Base-by-base conservation (phyloP, 371 early-diverging fungal genomes). In the Mortierella sp. region DNA sequence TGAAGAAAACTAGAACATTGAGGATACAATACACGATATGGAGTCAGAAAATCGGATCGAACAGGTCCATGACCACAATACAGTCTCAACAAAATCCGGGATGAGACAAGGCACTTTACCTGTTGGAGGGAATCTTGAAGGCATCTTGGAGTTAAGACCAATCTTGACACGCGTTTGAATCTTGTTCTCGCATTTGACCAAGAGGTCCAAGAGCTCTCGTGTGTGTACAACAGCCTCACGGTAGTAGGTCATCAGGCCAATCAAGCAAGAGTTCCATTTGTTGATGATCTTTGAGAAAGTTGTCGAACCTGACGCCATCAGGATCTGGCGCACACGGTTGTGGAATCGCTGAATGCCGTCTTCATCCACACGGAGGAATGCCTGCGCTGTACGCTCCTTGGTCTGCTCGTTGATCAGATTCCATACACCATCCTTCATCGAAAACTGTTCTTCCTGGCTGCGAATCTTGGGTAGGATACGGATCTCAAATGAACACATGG, bases 121-220 rank as follows among this genome's bases (percentile, higher is more conserved):
- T 5, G 96, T 96, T 19, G 97, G 97, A 42, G 99, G 99, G 91
- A 99, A 99, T 80, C 99, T 90, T 30, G 90, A 90, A 62, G 99
- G 98, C 98, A 99, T 99, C 84, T 99, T 99, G 51, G 95, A 95
- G 84, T 99, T 99, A 67, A 99, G 90, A 71, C 98, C 98, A 82
- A 96, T 96, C 91, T 98, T 99, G 82, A 99, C 93, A 83, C 97
- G 91, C n/a, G 96, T 95, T 81, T 98, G 97, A 53, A 99, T 95
- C 87, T 96, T 98, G 83, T 95, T 96, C 81, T 99, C 99, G 67
- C 91, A 91, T 83, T 96, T 96, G 80, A 97, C 95, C 42, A 99
- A 86, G 61, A 97, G 86, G 82, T 99, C 98, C 47, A 99, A 86
- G 58, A 98, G 82, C 81, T 98, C 99, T 30, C 96, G 92, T 0